These are phyloP conservation scores for Quercus tomentella DNA, from an alignment of 331 rosid species.

Conservation along the genomic window DNA sequence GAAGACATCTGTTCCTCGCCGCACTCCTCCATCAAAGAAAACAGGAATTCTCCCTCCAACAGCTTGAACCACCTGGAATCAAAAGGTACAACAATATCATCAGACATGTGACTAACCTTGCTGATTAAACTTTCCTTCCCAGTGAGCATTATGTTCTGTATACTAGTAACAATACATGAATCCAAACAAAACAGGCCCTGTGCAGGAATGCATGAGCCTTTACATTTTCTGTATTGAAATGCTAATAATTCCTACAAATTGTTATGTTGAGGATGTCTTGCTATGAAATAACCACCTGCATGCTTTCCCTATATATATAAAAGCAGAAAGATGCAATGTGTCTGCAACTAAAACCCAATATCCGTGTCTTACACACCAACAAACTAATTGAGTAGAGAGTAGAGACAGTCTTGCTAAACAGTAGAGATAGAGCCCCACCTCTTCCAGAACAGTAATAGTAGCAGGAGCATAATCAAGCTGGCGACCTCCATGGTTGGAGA, in stretches of 20 bases:
- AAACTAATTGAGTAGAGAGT: background rate
- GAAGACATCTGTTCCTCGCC: too few species aligned
- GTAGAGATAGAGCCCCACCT: too few species aligned
- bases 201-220: background rate
- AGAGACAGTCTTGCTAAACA: too few species aligned
- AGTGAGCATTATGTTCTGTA: background rate
- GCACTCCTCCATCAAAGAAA: slow-evolving; percentile 41
- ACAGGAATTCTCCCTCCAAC: slow-evolving; percentile 55
- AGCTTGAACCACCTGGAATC: slow-evolving; percentile 51
- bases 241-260: background rate
- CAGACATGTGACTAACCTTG: too few species aligned
- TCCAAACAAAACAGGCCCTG: background rate
- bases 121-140: background rate
- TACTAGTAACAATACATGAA: background rate
- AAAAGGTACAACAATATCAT: background rate
- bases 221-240: background rate
- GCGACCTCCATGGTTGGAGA: too few species aligned
- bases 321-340: too few species aligned
- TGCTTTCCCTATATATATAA: too few species aligned
- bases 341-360: too few species aligned
- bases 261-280: background rate
- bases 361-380: too few species aligned
- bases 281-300: background rate
- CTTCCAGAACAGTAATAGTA: too few species aligned
- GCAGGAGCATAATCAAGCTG: too few species aligned